These are phyloP conservation scores for Candida endomychidarum DNA, from an alignment of 805 yeast species.

Conservation along the genomic window DNA sequence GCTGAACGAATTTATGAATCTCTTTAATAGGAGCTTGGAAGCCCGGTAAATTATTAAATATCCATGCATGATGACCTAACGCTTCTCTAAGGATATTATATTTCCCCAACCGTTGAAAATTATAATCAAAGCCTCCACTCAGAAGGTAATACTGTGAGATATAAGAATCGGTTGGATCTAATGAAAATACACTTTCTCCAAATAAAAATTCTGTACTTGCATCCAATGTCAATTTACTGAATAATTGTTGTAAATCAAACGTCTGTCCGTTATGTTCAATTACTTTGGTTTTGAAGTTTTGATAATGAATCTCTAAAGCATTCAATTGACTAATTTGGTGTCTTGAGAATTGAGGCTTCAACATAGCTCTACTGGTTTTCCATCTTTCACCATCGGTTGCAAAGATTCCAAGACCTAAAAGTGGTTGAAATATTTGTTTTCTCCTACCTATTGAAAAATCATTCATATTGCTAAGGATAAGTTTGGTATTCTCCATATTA, in stretches of 20 bases:
- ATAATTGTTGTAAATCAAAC: conserved; percentile 34
- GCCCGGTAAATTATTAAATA: background rate
- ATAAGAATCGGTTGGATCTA: conserved; percentile 13
- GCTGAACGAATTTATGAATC: conserved; percentile 18
- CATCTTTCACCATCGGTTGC: conserved; percentile 40
- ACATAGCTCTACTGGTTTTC: conserved; percentile 39
- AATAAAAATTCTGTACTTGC: conserved; percentile 42
- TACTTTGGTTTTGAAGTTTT: conserved; percentile 22
- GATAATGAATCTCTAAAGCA: conserved; percentile 32
- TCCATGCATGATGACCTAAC: background rate
- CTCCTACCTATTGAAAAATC: conserved; percentile 34
- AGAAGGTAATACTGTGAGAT: conserved; percentile 18
- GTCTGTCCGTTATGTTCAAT: conserved; percentile 17
- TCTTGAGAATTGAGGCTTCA: conserved; percentile 40
- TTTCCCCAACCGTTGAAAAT: background rate
- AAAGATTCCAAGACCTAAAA: conserved; percentile 39
- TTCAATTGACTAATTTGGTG: conserved; percentile 35
- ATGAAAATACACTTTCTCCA: conserved; percentile 24
- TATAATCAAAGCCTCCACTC: background rate
- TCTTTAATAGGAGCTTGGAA: conserved; percentile 14
- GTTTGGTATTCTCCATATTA: background rate
- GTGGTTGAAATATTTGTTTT: conserved; percentile 25
- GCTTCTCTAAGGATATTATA: background rate
- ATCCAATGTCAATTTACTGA: conserved; percentile 38
- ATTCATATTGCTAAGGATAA: conserved; percentile 12